These are phyloP conservation scores for Blastocystis sp. DNA, from an alignment of 352 stramenopile species.

Conservation along the genomic window DNA sequence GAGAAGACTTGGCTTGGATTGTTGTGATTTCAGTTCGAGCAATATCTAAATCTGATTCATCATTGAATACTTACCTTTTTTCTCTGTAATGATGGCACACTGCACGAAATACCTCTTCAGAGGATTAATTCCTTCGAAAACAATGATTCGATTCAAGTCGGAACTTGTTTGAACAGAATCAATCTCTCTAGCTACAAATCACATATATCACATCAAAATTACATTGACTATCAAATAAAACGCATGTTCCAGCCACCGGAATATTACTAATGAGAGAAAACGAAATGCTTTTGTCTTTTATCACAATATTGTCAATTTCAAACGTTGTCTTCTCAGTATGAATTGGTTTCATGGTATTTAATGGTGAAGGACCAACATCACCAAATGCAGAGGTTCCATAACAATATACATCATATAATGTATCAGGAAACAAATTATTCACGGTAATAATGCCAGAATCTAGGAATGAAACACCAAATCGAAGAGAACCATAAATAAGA, in stretches of 20 bases:
- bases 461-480: not conserved
- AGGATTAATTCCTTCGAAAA: not conserved
- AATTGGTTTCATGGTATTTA: conserved; percentile 27
- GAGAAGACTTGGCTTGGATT: not conserved
- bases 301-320: not conserved
- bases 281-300: not conserved
- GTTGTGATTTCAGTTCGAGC: not conserved
- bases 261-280: conserved; percentile 21
- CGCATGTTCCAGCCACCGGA: not conserved
- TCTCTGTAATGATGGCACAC: not conserved
- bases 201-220: not conserved
- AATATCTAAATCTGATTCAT: not conserved
- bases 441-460: not conserved
- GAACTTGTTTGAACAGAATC: not conserved
- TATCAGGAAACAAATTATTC: not conserved
- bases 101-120: not conserved
- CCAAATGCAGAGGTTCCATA: conserved; percentile 16
- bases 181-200: not conserved
- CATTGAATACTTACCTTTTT: not conserved
- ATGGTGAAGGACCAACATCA: not conserved
- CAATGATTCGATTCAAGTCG: not conserved
- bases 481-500: not conserved
- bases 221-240: not conserved
- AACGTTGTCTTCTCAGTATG: not conserved
- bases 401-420: conserved; percentile 11